Percentiles rank a stretch among this genome's conserved stretches.
Evolutionary conservation across 306 rosid species (phyloP).

Genomic region (Cucumis hystrix): DNA sequence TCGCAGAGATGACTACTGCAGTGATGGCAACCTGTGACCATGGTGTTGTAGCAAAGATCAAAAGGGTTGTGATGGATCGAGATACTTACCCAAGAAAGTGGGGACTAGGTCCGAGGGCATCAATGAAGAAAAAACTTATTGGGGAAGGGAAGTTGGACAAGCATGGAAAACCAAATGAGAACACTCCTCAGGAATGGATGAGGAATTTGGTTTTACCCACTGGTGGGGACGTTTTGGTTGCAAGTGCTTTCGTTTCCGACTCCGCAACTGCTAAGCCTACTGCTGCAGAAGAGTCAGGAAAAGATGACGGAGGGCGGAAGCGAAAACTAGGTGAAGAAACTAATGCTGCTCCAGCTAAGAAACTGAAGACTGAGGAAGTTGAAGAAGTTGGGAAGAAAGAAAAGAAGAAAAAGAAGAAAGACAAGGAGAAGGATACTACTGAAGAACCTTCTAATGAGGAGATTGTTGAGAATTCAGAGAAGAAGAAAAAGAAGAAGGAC

Average conservation of each 20-base stretch:
- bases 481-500: constrained; percentile 52
- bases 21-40: constrained; percentile 89
- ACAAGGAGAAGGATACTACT: constrained; percentile 22
- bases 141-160: constrained; percentile 57
- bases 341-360: constrained; percentile 38
- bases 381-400: constrained; percentile 18
- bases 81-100: constrained; percentile 83
- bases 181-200: constrained; percentile 56
- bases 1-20: constrained; percentile 82
- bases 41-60: constrained; percentile 72
- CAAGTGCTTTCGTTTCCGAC: constrained; percentile 40
- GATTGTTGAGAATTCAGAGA: constrained; percentile 43
- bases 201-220: constrained; percentile 48
- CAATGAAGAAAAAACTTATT: constrained; percentile 63
- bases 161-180: constrained; percentile 64
- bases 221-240: constrained; percentile 51
- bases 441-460: constrained; percentile 27
- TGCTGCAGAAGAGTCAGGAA: constrained; percentile 31
- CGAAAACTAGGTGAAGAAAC: constrained; percentile 33
- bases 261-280: background rate
- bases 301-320: constrained; percentile 27
- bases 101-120: constrained; percentile 78
- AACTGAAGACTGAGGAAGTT: constrained; percentile 20
- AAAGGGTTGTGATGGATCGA: constrained; percentile 85
- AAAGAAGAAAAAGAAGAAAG: constrained; percentile 45